A percentile compares a stretch with the other conserved stretches of the same genome.
Conservation (phyloP, 441 rosid genomes). For the Populus trichocarpa region DNA sequence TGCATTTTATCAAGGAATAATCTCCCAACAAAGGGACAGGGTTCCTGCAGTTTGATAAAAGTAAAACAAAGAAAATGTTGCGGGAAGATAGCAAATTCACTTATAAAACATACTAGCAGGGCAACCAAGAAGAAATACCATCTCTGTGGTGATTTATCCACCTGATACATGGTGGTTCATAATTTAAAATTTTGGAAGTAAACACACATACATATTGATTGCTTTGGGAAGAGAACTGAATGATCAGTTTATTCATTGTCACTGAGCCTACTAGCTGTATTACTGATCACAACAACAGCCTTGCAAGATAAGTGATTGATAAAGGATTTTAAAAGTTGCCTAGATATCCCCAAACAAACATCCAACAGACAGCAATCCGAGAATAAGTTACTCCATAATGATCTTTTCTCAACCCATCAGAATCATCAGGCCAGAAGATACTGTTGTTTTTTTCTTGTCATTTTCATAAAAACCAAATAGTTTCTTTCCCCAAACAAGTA, state of each 20-base stretch:
- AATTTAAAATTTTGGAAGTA: not conserved
- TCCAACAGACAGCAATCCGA: not conserved
- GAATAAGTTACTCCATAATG: not conserved
- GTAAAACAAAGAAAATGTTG: not conserved
- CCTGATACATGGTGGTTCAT: not conserved
- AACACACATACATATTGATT: not conserved
- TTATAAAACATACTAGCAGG: not conserved
- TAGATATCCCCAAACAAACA: not conserved
- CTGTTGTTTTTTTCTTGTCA: too few relatives aligned
- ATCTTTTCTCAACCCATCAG: not conserved
- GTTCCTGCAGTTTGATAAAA: slow-evolving; percentile 55
- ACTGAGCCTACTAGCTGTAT: not conserved
- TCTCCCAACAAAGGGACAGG: slow-evolving; percentile 50
- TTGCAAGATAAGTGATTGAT: not conserved
- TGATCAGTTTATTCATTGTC: not conserved
- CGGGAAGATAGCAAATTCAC: not conserved
- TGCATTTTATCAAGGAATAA: slow-evolving; percentile 58
- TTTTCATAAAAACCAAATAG: not conserved
- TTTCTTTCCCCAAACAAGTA: not conserved
- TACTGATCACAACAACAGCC: not conserved
- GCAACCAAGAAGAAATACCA: not conserved
- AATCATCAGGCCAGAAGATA: not conserved
- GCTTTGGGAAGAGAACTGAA: not conserved
- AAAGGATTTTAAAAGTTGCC: not conserved
- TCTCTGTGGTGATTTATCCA: not conserved